phyloP scores from a whole-genome alignment of 1,284 basidiomycete genomes.

The Trametes sp. region DNA sequence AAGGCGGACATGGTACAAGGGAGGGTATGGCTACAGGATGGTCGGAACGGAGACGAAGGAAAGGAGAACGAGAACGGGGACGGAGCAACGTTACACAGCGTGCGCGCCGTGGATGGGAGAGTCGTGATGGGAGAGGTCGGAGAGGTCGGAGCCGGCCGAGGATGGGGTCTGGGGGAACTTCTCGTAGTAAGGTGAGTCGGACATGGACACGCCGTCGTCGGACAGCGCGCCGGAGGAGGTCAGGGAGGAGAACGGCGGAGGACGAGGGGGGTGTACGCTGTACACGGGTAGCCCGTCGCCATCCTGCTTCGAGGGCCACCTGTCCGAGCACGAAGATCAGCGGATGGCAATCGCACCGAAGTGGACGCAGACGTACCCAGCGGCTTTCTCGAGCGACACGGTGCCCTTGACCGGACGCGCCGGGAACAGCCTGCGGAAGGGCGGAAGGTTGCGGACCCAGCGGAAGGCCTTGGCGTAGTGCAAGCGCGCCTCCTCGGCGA shows the following conservation, averaged over 20 bases:
- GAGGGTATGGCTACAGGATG: constrained; percentile 1
- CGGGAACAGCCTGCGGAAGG: constrained; percentile 4
- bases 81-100: neutral
- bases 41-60: neutral
- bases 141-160: neutral
- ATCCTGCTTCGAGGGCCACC: constrained; percentile 4
- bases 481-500: no score
- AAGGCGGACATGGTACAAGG: constrained; percentile 1
- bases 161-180: constrained; percentile 7
- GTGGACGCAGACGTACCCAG: neutral
- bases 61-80: neutral
- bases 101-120: neutral
- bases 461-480: neutral
- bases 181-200: neutral
- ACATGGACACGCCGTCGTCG: constrained; percentile 4
- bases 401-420: neutral
- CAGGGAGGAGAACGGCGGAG: neutral
- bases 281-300: neutral
- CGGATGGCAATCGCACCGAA: no score
- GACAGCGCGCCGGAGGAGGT: neutral
- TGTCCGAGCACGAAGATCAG: neutral
- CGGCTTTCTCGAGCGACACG: constrained; percentile 2
- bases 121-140: constrained; percentile 4
- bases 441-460: constrained; percentile 1
- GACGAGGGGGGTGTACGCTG: neutral